These are phyloP conservation scores for Dryas integrifolia DNA, from an alignment of 331 rosid species.

Conservation along the genomic window DNA sequence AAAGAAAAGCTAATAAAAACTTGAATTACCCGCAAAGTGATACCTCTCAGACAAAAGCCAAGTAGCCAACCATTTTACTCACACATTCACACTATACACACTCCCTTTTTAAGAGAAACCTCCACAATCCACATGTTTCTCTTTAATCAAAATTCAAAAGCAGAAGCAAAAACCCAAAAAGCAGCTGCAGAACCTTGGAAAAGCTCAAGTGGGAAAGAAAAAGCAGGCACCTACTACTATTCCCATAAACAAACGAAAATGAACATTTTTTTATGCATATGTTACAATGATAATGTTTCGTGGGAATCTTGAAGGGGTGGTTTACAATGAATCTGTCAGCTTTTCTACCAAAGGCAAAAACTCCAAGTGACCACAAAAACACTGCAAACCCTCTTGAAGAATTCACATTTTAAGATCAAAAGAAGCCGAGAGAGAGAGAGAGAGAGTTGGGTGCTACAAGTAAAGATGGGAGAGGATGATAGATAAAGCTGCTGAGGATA, in stretches of 20 bases:
- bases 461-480: slow-evolving; percentile 30
- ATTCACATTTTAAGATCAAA: slow-evolving; percentile 43
- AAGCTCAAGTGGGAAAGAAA: slow-evolving; percentile 3
- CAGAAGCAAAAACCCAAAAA: slow-evolving; percentile 15
- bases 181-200: slow-evolving; percentile 22
- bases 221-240: not conserved
- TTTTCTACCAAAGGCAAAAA: slow-evolving; percentile 44
- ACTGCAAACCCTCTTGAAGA: slow-evolving; percentile 30
- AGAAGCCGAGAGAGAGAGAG: not conserved
- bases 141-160: not conserved
- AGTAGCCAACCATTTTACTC: slow-evolving; percentile 6
- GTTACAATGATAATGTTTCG: slow-evolving; percentile 14
- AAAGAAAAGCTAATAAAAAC: slow-evolving; percentile 9
- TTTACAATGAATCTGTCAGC: slow-evolving; percentile 58
- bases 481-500: slow-evolving; percentile 19
- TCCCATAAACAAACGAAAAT: slow-evolving; percentile 7
- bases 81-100: not conserved
- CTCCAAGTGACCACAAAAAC: slow-evolving; percentile 29
- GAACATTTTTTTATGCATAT: not conserved
- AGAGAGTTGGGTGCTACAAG: slow-evolving; percentile 21
- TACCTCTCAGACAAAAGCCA: slow-evolving; percentile 5
- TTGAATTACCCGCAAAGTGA: slow-evolving; percentile 41
- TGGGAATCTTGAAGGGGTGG: slow-evolving; percentile 42
- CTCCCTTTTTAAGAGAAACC: not conserved
- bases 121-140: slow-evolving; percentile 21